Conservation (phyloP, 1,284 basidiomycete genomes). For the Schizophyllum amplum region DNA sequence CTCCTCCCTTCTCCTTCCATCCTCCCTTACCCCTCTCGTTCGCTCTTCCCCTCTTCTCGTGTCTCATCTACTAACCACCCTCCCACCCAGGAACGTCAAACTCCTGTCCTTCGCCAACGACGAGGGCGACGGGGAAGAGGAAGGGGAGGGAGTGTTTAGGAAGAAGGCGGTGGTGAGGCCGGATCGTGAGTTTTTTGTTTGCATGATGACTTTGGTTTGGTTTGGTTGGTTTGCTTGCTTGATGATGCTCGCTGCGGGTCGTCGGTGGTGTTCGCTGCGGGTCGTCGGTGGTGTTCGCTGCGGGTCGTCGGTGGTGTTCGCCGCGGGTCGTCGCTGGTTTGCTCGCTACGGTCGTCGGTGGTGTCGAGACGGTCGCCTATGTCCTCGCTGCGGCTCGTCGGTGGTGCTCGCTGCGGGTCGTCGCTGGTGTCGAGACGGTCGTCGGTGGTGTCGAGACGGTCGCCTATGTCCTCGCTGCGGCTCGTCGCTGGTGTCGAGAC, state of each 20-base stretch:
- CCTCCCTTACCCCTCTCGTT: too few species aligned
- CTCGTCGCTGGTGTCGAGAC: too few species aligned
- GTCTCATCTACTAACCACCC: constrained; percentile 5
- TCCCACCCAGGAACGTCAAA: constrained; percentile 64
- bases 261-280: constrained; percentile 26
- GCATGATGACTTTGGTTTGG: constrained; percentile 1
- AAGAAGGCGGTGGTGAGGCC: constrained; percentile 78
- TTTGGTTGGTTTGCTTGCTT: background rate
- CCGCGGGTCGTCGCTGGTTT: constrained; percentile 46
- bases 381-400: constrained; percentile 42
- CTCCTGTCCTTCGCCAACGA: constrained; percentile 84
- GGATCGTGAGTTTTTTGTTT: constrained; percentile 52
- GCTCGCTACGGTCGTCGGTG: constrained; percentile 34
- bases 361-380: too few species aligned
- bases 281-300: constrained; percentile 33
- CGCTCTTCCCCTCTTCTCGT: background rate
- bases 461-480: too few species aligned
- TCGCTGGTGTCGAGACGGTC: constrained; percentile 40
- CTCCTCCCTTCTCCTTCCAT: too few species aligned
- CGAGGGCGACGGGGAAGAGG: constrained; percentile 45
- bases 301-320: constrained; percentile 38
- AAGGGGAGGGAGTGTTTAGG: constrained; percentile 43
- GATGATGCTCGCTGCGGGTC: constrained; percentile 31
- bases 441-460: constrained; percentile 28
- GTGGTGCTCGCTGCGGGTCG: constrained; percentile 33